These are phyloP conservation scores for Vigna mungo DNA, from an alignment of 306 rosid genomes.

Conservation along the genomic window DNA sequence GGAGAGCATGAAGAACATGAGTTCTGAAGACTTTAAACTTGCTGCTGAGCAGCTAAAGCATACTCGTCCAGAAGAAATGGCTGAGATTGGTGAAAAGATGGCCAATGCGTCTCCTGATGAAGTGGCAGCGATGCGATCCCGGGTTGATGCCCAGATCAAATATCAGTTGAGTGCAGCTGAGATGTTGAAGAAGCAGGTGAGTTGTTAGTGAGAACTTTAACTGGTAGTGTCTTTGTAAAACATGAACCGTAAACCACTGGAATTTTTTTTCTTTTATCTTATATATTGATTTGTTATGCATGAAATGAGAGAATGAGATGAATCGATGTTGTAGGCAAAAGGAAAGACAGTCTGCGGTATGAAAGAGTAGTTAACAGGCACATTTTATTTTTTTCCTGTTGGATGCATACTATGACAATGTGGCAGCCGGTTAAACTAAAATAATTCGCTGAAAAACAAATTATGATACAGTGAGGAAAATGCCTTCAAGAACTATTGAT, in stretches of 20 bases:
- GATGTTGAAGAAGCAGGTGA: constrained; percentile 87
- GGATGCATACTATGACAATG: constrained; percentile 6
- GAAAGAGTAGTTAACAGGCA: neutral
- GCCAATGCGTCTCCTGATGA: constrained; percentile 86
- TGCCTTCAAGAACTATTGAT: neutral
- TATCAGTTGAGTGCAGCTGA: constrained; percentile 84
- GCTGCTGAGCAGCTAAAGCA: constrained; percentile 94
- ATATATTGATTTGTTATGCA: neutral
- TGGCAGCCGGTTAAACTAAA: neutral
- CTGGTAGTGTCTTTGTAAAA: neutral
- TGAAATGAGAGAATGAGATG: neutral
- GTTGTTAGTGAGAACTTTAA: neutral
- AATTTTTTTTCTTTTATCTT: neutral
- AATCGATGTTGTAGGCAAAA: constrained; percentile 15
- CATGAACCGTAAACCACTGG: neutral
- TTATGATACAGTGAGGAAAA: constrained; percentile 10
- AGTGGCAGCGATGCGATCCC: constrained; percentile 75
- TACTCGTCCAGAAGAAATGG: constrained; percentile 92
- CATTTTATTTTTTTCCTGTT: neutral
- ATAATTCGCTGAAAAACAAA: neutral
- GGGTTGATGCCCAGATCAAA: constrained; percentile 68
- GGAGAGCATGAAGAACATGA: constrained; percentile 92
- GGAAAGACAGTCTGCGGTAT: neutral
- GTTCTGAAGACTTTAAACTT: constrained; percentile 73
- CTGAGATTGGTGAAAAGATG: constrained; percentile 93